Conservation (phyloP, 257 asterid species). For the Solanum sparsipilum region DNA sequence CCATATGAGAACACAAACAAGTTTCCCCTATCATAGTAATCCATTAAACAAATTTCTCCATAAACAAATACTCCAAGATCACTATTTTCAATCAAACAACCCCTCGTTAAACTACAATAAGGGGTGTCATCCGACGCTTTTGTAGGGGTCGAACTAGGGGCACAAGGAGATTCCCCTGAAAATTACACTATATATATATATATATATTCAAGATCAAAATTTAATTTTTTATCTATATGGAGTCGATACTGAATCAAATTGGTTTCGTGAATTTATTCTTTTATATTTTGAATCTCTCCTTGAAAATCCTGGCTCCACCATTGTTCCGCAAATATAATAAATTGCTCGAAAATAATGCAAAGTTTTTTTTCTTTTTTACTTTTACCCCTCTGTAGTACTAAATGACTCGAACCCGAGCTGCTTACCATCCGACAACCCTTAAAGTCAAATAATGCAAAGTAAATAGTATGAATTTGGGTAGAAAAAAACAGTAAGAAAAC, state of each 20-base stretch:
- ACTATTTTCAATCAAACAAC: neutral
- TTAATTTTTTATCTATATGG: neutral
- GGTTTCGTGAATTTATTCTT: neutral
- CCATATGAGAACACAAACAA: neutral
- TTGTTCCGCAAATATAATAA: neutral
- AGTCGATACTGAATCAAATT: neutral
- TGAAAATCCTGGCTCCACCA: neutral
- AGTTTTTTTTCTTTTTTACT: neutral
- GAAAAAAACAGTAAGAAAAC: neutral
- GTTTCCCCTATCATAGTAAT: neutral
- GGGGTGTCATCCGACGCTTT: neutral
- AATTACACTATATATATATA: neutral
- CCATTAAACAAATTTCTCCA: neutral
- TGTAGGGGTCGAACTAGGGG: neutral
- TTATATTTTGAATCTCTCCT: neutral
- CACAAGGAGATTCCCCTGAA: neutral
- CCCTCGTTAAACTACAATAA: neutral
- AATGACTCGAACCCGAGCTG: neutral
- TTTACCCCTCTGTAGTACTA: neutral
- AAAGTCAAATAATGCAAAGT: neutral
- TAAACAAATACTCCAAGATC: neutral
- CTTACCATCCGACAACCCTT: neutral
- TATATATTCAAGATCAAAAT: neutral
- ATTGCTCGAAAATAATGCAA: neutral
- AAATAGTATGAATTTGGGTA: neutral